Evolutionary conservation across 495 filamentous ascomycete species (phyloP).

Genomic region (Talaromyces ruber): DNA sequence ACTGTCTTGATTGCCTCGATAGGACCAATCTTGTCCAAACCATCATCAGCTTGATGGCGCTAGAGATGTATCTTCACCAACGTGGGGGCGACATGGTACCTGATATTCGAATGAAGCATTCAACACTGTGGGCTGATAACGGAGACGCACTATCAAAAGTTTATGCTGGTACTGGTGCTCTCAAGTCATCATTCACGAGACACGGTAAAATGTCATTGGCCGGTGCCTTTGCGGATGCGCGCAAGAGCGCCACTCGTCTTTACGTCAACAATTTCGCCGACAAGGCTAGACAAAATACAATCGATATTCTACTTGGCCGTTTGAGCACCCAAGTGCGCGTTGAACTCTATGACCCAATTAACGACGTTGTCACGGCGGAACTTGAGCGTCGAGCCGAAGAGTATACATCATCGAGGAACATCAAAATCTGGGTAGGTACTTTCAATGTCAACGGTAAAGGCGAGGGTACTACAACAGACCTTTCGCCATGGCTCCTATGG

Average conservation of each 20-base stretch:
- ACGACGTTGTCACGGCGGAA: conserved; percentile 75
- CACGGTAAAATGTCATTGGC: conserved; percentile 93
- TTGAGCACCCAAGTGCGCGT: conserved; percentile 77
- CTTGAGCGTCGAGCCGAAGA: conserved; percentile 49
- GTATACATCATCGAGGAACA: conserved; percentile 42
- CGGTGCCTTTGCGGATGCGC: conserved; percentile 86
- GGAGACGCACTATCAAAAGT: conserved; percentile 91
- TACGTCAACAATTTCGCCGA: conserved; percentile 98
- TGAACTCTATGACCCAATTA: conserved; percentile 85
- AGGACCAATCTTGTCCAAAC: conserved; percentile 95
- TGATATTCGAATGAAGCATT: conserved; percentile 87
- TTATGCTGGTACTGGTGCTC: conserved; percentile 90
- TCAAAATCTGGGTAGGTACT: conserved; percentile 72
- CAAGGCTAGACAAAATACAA: conserved; percentile 86
- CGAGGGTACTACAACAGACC: conserved; percentile 65
- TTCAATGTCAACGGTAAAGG: conserved; percentile 92
- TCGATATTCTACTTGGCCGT: conserved; percentile 81
- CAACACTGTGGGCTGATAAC: conserved; percentile 95
- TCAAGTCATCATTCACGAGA: conserved; percentile 94
- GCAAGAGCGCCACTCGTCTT: conserved; percentile 86
- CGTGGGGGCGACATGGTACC: conserved; percentile 53
- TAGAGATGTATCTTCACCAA: conserved; percentile 70
- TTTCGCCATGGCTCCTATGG: conserved; percentile 77
- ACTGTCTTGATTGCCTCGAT: conserved; percentile 93
- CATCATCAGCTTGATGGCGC: conserved; percentile 83